Conservation (phyloP, 495 filamentous ascomycete species). For the Penicillium odoratum region DNA sequence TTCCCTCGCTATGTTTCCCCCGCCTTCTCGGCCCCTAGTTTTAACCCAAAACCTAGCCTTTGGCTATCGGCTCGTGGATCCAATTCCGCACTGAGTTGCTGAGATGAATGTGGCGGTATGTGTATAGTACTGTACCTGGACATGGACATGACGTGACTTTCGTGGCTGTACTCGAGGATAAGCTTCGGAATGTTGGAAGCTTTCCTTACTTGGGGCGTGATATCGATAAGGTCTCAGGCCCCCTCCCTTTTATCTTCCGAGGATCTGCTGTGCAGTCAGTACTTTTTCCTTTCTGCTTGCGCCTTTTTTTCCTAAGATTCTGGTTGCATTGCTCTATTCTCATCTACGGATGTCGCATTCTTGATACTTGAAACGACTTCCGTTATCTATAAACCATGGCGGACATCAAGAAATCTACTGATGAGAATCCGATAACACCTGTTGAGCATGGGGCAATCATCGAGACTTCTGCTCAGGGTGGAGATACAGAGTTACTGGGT, state of each 20-base stretch:
- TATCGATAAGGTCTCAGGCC: not conserved
- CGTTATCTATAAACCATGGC: conserved; percentile 10
- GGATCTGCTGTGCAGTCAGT: not conserved
- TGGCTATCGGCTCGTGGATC: not conserved
- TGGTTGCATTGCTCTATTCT: not conserved
- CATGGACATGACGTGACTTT: not conserved
- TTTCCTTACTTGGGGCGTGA: not conserved
- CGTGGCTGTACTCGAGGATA: not conserved
- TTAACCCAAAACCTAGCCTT: not conserved
- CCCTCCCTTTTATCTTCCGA: not conserved
- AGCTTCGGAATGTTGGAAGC: not conserved
- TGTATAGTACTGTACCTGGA: not conserved
- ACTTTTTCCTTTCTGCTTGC: not conserved
- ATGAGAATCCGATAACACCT: not conserved
- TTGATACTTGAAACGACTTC: not conserved
- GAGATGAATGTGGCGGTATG: no score
- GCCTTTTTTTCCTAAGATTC: not conserved
- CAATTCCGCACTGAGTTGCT: not conserved
- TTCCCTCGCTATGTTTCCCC: not conserved
- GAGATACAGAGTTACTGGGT: conserved; percentile 38
- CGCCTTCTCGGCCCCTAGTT: not conserved
- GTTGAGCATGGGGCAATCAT: conserved; percentile 10
- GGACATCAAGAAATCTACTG: conserved; percentile 13
- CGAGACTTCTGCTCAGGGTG: conserved; percentile 14
- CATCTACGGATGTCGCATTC: not conserved